Percentiles rank a stretch among this genome's conserved stretches.
These are phyloP conservation scores for Chrysoporthe puriensis DNA, from an alignment of 2,329 filamentous ascomycete genomes.

Conservation along the genomic window DNA sequence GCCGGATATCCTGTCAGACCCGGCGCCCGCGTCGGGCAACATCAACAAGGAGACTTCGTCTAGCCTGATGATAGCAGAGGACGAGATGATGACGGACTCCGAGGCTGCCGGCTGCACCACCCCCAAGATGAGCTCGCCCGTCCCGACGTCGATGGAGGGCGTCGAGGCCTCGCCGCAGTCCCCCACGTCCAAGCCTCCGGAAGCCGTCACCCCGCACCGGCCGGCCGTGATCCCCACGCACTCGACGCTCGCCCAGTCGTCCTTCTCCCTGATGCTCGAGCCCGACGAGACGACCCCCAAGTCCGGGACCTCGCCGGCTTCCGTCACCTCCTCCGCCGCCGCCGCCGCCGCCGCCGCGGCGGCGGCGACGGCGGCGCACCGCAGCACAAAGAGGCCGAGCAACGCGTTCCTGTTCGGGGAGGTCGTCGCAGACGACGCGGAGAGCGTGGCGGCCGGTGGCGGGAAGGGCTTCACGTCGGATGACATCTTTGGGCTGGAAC, in stretches of 20 bases:
- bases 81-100: slow-evolving; percentile 28
- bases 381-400: slow-evolving; percentile 54
- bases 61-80: slow-evolving; percentile 22
- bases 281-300: slow-evolving; percentile 35
- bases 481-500: slow-evolving; percentile 61
- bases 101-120: slow-evolving; percentile 20
- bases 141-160: slow-evolving; percentile 11
- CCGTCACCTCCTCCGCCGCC: slow-evolving; percentile 12
- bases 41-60: slow-evolving; percentile 24
- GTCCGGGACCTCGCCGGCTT: slow-evolving; percentile 28
- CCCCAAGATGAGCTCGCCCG: slow-evolving; percentile 16
- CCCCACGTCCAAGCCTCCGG: not conserved
- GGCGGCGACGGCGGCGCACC: slow-evolving; percentile 45
- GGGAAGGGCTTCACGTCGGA: slow-evolving; percentile 44
- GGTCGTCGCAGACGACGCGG: slow-evolving; percentile 43
- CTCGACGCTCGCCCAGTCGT: slow-evolving; percentile 72
- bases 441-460: slow-evolving; percentile 38
- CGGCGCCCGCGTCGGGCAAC: not conserved
- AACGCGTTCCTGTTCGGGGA: slow-evolving; percentile 66
- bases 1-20: not conserved
- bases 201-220: slow-evolving; percentile 31
- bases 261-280: slow-evolving; percentile 80
- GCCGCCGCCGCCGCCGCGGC: slow-evolving; percentile 35
- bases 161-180: slow-evolving; percentile 12
- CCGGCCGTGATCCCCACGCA: slow-evolving; percentile 59